Conservation (phyloP, 139 green algal species). For the Deuterostichococcus epilithicus region DNA sequence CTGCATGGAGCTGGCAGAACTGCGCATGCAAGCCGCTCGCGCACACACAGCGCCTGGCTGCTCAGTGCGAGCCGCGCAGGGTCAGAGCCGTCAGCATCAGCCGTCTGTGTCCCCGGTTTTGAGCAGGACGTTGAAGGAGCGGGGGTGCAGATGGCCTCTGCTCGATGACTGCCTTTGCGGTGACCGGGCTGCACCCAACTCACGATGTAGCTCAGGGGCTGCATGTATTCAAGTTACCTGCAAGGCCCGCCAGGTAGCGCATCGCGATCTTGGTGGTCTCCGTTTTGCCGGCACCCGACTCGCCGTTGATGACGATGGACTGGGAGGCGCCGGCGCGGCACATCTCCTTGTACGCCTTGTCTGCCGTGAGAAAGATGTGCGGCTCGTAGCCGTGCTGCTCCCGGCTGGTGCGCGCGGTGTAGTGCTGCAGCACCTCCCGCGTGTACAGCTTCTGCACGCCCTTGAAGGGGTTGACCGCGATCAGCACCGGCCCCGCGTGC, state of each 20-base stretch:
- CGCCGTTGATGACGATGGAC: slow-evolving; percentile 61
- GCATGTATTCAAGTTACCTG: too few relatives aligned
- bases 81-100: too few relatives aligned
- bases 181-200: too few relatives aligned
- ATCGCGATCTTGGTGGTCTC: slow-evolving; percentile 96
- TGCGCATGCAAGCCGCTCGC: too few relatives aligned
- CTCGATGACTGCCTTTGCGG: not conserved
- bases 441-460: slow-evolving; percentile 70
- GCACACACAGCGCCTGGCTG: too few relatives aligned
- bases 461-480: slow-evolving; percentile 88
- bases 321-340: slow-evolving; percentile 31
- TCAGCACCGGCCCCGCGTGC: slow-evolving; percentile 73
- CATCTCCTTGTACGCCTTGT: slow-evolving; percentile 77
- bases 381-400: slow-evolving; percentile 34
- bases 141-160: not conserved
- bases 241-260: slow-evolving; percentile 79
- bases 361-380: slow-evolving; percentile 80
- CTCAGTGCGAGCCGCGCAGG: too few relatives aligned
- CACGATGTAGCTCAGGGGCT: slow-evolving; percentile 31
- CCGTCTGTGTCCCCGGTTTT: too few relatives aligned
- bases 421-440: slow-evolving; percentile 50
- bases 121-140: not conserved
- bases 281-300: slow-evolving; percentile 87
- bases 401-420: slow-evolving; percentile 33
- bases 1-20: too few relatives aligned